A percentile compares a stretch with the other conserved stretches of the same genome.
Evolutionary conservation across 306 rosid genomes (phyloP).

Genomic region (Quercus cerris): DNA sequence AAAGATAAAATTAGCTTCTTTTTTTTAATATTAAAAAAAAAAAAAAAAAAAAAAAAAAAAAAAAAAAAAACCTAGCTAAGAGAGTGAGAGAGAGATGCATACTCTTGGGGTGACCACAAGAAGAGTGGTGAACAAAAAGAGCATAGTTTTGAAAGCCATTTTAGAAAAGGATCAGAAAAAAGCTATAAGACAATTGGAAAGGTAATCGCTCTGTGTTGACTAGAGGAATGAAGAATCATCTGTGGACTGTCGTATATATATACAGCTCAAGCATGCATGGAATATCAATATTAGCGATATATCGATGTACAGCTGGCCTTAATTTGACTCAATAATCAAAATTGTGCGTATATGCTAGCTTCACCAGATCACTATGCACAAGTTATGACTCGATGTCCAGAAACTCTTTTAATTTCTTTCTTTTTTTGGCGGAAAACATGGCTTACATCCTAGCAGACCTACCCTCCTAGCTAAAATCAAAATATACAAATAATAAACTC

Average conservation of each 20-base stretch:
- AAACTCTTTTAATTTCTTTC: neutral
- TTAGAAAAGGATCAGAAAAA: neutral
- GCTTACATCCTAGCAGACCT: neutral
- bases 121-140: conserved; percentile 37
- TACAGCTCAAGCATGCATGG: conserved; percentile 12
- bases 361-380: neutral
- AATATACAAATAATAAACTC: too few species aligned
- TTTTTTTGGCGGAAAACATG: too few species aligned
- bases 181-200: conserved; percentile 5
- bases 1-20: too few species aligned
- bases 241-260: conserved; percentile 26
- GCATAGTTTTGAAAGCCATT: conserved; percentile 48
- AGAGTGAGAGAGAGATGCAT: neutral
- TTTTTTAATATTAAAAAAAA: too few species aligned
- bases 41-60: too few species aligned
- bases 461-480: too few species aligned
- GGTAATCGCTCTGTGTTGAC: neutral
- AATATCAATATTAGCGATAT: neutral
- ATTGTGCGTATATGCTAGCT: neutral
- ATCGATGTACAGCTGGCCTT: neutral
- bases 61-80: too few species aligned
- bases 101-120: conserved; percentile 42
- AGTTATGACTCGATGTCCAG: neutral
- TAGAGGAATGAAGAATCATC: neutral
- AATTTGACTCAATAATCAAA: neutral